Conservation (phyloP, 2,329 filamentous ascomycete species). For the Colletotrichum sp. region DNA sequence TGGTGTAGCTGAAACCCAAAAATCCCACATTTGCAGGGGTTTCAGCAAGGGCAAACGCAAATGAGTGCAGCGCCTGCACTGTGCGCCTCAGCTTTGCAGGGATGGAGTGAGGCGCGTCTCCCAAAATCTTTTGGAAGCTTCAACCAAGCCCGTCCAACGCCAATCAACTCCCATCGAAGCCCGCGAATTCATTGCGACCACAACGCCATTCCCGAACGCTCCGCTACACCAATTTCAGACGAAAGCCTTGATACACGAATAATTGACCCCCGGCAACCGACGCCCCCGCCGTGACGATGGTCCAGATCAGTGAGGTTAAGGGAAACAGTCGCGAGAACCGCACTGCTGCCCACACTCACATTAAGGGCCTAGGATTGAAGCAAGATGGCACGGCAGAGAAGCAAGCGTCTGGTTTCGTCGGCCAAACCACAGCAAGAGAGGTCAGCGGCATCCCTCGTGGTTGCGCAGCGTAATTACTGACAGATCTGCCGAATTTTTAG, state of each 20-base stretch:
- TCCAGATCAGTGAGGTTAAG: constrained; percentile 93
- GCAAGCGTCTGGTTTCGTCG: constrained; percentile 84
- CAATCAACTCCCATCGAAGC: background rate
- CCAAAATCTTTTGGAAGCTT: constrained; percentile 25
- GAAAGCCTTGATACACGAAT: constrained; percentile 4
- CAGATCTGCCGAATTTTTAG: constrained; percentile 46
- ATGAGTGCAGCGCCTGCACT: constrained; percentile 2
- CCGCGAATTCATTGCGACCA: background rate
- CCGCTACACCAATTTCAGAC: background rate
- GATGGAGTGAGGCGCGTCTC: constrained; percentile 19
- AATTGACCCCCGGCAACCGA: constrained; percentile 20
- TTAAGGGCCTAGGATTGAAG: constrained; percentile 90
- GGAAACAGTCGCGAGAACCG: constrained; percentile 93
- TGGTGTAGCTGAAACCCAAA: too few species aligned
- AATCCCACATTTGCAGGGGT: too few species aligned
- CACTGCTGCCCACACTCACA: constrained; percentile 96
- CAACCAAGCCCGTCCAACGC: constrained; percentile 10
- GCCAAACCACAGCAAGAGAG: constrained; percentile 87
- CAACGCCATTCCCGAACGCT: background rate
- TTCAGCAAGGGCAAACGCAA: too few species aligned
- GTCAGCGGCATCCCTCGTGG: constrained; percentile 50
- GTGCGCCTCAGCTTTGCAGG: constrained; percentile 19
- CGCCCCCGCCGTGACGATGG: constrained; percentile 61
- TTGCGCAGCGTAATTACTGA: background rate
- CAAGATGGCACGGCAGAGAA: constrained; percentile 85